A percentile compares a stretch with the other conserved stretches of the same genome.
Evolutionary conservation across 2,329 filamentous ascomycete species (phyloP).

Genomic region (Aspergillus glaucus): DNA sequence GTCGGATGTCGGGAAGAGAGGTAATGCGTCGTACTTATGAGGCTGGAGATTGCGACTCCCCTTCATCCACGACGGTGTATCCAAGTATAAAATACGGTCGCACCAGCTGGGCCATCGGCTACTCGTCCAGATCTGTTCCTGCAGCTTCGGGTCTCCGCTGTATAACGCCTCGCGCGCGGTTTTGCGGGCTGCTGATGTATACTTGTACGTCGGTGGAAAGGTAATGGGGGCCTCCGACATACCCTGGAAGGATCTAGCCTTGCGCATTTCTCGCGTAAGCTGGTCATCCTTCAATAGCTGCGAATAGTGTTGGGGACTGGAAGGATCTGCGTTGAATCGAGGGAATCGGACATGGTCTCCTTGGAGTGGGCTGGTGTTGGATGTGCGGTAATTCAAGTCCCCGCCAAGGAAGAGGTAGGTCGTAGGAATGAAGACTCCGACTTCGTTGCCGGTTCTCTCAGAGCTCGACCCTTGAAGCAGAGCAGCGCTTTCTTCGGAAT

Average conservation of each 20-base stretch:
- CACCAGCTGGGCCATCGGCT: slow-evolving; percentile 92
- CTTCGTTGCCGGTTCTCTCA: slow-evolving; percentile 7
- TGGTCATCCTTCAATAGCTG: slow-evolving; percentile 71
- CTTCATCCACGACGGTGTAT: slow-evolving; percentile 50
- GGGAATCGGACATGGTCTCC: slow-evolving; percentile 58
- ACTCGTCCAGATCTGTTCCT: slow-evolving; percentile 65
- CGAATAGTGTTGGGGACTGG: slow-evolving; percentile 57
- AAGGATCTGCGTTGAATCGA: slow-evolving; percentile 45
- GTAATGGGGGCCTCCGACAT: slow-evolving; percentile 65
- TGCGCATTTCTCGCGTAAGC: slow-evolving; percentile 62
- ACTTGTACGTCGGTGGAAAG: slow-evolving; percentile 96
- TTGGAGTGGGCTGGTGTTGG: slow-evolving; percentile 56
- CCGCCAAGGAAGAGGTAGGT: slow-evolving; percentile 81
- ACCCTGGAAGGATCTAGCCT: slow-evolving; percentile 68
- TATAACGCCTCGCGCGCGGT: slow-evolving; percentile 19
- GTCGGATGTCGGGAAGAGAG: slow-evolving; percentile 75
- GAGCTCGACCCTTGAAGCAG: slow-evolving; percentile 24
- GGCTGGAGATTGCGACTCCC: slow-evolving; percentile 42
- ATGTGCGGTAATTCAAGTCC: slow-evolving; percentile 92
- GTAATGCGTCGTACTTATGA: slow-evolving; percentile 64
- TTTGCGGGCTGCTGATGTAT: slow-evolving; percentile 46
- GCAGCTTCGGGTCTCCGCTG: slow-evolving; percentile 24
- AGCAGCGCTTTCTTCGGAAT: slow-evolving; percentile 24
- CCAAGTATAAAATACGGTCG: slow-evolving; percentile 77
- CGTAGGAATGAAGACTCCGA: slow-evolving; percentile 62